Evolutionary conservation across 768 basidiomycete species (phyloP), one percentile per base, ranked within the genome.

Genomic region (Boletus rex-veris): DNA sequence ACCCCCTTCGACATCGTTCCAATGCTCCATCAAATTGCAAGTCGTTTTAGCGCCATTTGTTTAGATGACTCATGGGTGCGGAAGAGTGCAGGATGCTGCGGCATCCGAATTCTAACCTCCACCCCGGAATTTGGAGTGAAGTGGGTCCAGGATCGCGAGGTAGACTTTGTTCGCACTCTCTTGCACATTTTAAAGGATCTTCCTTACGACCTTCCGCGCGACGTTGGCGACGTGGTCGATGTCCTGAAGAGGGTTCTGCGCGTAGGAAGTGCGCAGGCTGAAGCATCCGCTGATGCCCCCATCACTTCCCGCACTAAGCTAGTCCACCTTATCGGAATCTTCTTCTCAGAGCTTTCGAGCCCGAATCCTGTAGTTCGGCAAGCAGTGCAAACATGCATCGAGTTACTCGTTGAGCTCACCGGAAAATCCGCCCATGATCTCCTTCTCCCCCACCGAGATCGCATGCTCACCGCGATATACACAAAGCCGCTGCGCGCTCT

Each of bases 401-500:
- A 81, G 18, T 74, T 91, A 45, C 75, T 99, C 12, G 86, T 91
- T 2, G 80, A 87, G 40, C 74, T 91, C 26, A 88, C 83, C 50
- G 81, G 82, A 12, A 82, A 82, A 58, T 78, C 89, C 1, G 79
- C 89, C 24, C 77, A 83, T 40, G 92, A 94, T 41, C 76, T 98
- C n/a, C 76, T 99, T 45, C 74, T 81, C 68, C 89, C 83, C 15
- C 88, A 94, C 62, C 86, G 92, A 44, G 92, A 94, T 58, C 85
- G 92, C 30, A 86, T 98, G 74, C 77, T 98, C 37, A 82, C 83
- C 16, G 83, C 88, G 3, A 94, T 99, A 59, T 98, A 89, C 74
- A 91, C 90, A n/a, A 98, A 98, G 66, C 97, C 97, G 12, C 80
- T 99, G 18, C 80, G 97, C 48, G 97, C 97, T 0, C 79, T 99